Conservation (phyloP, 176 grass and related monocot genomes). For the Saccharum officinarum region DNA sequence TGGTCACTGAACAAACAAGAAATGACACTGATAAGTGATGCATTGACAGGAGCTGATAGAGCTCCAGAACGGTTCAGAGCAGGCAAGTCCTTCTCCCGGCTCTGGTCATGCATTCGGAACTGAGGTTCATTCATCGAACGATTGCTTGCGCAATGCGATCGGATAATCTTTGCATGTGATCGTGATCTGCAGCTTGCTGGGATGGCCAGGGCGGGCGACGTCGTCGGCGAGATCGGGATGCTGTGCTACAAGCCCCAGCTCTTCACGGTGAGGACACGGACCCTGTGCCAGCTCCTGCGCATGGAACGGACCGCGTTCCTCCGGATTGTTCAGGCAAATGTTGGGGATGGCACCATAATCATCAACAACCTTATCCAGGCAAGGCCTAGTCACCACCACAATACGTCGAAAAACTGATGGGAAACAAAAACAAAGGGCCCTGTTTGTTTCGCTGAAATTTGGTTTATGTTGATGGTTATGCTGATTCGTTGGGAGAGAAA, state of each 20-base stretch:
- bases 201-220: conserved; percentile 48
- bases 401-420: background rate
- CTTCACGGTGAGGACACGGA: conserved; percentile 66
- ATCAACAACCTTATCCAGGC: conserved; percentile 81
- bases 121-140: background rate
- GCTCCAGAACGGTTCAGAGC: conserved; percentile 37
- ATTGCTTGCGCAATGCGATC: background rate
- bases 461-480: no score
- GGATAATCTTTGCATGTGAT: no score
- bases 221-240: conserved; percentile 78
- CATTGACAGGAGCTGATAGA: conserved; percentile 68
- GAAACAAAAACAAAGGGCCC: no score
- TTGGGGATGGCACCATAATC: conserved; percentile 67
- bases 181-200: conserved; percentile 38
- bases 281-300: conserved; percentile 75
- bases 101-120: background rate
- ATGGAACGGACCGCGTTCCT: conserved; percentile 61
- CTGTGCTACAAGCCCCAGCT: conserved; percentile 86
- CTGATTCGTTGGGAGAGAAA: no score
- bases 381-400: background rate
- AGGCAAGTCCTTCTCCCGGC: conserved; percentile 36
- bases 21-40: conserved; percentile 1
- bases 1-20: background rate
- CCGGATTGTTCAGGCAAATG: conserved; percentile 65
- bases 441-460: no score